Percentiles rank a stretch among this genome's conserved stretches.
Conservation (phyloP, 2,329 filamentous ascomycete species). For the Penicillium capsulatum region DNA sequence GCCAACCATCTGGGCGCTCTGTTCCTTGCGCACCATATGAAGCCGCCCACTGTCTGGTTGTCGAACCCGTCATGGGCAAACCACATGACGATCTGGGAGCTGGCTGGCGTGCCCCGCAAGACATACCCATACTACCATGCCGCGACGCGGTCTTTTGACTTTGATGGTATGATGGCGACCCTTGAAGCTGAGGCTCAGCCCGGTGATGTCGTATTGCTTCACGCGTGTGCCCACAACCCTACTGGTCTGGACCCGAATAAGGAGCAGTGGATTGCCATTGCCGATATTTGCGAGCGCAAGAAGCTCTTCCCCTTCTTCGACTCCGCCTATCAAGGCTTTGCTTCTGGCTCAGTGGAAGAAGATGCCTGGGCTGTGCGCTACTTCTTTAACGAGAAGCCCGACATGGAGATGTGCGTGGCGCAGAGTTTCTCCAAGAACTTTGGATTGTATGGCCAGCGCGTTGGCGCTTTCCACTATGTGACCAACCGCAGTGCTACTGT, state of each 20-base stretch:
- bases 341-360: slow-evolving; percentile 76
- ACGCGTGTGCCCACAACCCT: slow-evolving; percentile 96
- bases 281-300: slow-evolving; percentile 69
- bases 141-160: slow-evolving; percentile 41
- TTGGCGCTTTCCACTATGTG: slow-evolving; percentile 77
- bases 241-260: slow-evolving; percentile 90
- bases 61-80: slow-evolving; percentile 97
- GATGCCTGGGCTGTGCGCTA: slow-evolving; percentile 87
- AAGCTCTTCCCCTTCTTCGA: slow-evolving; percentile 97
- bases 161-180: slow-evolving; percentile 65
- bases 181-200: slow-evolving; percentile 81
- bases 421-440: slow-evolving; percentile 61
- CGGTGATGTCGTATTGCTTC: slow-evolving; percentile 79
- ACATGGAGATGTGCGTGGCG: slow-evolving; percentile 63
- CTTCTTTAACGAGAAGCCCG: slow-evolving; percentile 71
- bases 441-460: slow-evolving; percentile 91
- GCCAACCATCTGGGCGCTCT: slow-evolving; percentile 87
- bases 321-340: slow-evolving; percentile 95
- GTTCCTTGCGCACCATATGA: slow-evolving; percentile 86
- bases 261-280: slow-evolving; percentile 89
- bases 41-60: slow-evolving; percentile 70
- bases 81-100: slow-evolving; percentile 86
- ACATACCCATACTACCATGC: slow-evolving; percentile 92
- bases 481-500: slow-evolving; percentile 28
- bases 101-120: slow-evolving; percentile 69